phyloP scores from a whole-genome alignment of 225 moss, liverwort and hornwort species.

The Pseudoscleropodium purum region DNA sequence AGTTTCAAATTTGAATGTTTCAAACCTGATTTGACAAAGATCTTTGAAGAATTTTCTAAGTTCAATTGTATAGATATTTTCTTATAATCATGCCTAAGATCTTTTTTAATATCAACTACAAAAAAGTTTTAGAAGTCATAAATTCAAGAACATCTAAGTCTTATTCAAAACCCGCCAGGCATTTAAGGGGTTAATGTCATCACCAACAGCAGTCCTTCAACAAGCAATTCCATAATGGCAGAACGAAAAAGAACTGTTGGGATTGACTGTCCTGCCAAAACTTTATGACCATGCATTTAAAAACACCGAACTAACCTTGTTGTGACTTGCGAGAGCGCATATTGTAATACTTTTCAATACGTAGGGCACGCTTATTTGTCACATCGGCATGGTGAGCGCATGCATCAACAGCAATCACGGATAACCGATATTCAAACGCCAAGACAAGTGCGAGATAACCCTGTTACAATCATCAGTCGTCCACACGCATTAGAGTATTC shows the following conservation, averaged over 20 bases:
- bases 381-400: constrained; percentile 54
- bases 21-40: not conserved
- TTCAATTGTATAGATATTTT: not conserved
- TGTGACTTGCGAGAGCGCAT: constrained; percentile 21
- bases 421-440: constrained; percentile 47
- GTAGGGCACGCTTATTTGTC: constrained; percentile 42
- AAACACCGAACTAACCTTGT: constrained; percentile 18
- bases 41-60: not conserved
- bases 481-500: not conserved
- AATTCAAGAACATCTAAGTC: not conserved
- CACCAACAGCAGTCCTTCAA: not conserved
- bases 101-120: not conserved
- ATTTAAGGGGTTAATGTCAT: not conserved
- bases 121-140: not conserved
- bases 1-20: not conserved
- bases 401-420: constrained; percentile 49
- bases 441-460: constrained; percentile 52
- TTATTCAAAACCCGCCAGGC: too few relatives aligned
- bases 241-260: not conserved
- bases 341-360: constrained; percentile 51
- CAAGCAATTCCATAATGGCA: not conserved
- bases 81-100: not conserved
- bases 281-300: not conserved
- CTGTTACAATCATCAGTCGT: constrained; percentile 11
- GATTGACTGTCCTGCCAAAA: not conserved